Base-by-base conservation (phyloP, 352 stramenopile genomes). In the Elongisporangium anandrum region DNA sequence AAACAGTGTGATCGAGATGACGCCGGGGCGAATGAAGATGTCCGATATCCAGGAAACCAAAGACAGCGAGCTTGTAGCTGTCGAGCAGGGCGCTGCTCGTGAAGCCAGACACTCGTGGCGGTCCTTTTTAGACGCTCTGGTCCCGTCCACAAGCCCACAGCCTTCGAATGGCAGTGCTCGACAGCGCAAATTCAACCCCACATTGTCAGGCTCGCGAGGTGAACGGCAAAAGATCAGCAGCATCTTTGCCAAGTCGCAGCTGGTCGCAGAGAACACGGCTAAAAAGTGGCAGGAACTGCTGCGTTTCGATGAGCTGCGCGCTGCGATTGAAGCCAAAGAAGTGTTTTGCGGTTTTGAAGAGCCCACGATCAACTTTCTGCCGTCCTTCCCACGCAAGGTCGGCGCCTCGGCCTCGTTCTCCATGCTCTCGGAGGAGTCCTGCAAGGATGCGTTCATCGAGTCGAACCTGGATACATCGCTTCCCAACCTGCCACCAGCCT, bases 271-370 rank as follows among this genome's bases (percentile, higher is more conserved):
- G 48, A 90, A 79, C 17, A 72, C 82, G 9, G 59, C 66, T 26
- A 68, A 63, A 0, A 90, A 91, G 50, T 95, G 86, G 86, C 65
- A 81, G 34, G 82, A 94, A 20, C 48, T 95, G 26, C 57, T 93
- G 22, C 72, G 84, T 9, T 89, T 81, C 50, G 86, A 95, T 48
- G 77, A 92, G 34, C 52, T 95, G 6, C 69, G 74, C 10, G 75
- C 73, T 3, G 81, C 77, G 2, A 86, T 95, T 10, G 84, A 94
- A 49, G 76, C 75, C 0, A 94, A 94, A 29, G 86, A 95, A 53
- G 77, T 92, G 12, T 88, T 95, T n/a, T 92, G 79, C 53, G 86
- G 86, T 0, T 95, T 95, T 53, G 80, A 94, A 59, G 84, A 95
- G 38, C 82, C 86, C 34, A 56, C 70, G 0, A 94, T 95, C 52